Base-by-base conservation (phyloP, 2,329 filamentous ascomycete species). In the Stagonosporopsis chrysanthemi region DNA sequence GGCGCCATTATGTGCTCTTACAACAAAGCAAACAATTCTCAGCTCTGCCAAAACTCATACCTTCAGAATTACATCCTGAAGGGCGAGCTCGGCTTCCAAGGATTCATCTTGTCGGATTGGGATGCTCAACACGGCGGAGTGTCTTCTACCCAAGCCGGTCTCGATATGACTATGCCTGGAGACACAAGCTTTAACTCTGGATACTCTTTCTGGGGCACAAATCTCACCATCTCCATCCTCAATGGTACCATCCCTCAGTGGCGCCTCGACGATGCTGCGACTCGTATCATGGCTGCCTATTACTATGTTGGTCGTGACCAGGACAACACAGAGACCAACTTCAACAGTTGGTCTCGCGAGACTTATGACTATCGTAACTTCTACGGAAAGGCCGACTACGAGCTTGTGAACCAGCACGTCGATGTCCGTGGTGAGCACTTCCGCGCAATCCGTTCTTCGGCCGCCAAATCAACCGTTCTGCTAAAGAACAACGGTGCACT, bases 161-260 rank as follows among this genome's bases (percentile, higher is more conserved):
- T 95, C 23, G 92, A 96, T 74, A 92, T 95, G 90, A 84, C 84
- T n/a, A 95, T 95, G 91, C 72, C 73, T 31, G 91, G 91, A 52
- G 94, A 97, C 72, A 90, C 90, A 1, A 63, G 78, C 19, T 96
- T 97, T 79, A 86, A 90, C 75, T 86, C 84, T 4, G 90, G 90
- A 6, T 76, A 78, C 47, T 89, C 88, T 17, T 96, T 83, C 81
- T 97, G 90, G 90, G 94, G 94, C 9, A 80, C 88, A 26, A 98
- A 98, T 77, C 77, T 98, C 66, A 97, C 94, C 2, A 80, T 96
- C 44, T 91, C 91, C 1, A 88, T 97, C 6, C 77, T 96, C 66
- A 97, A 98, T 71, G 93, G 93, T 33, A 97, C 92, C 0, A 80
- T 98, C 29, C 91, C 94, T 0, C 86, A 90, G 65, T 96, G 90